Percentiles rank a stretch among this genome's conserved stretches.
Conservation (phyloP, 148 eudicot species). For the Nepenthes gracilis region DNA sequence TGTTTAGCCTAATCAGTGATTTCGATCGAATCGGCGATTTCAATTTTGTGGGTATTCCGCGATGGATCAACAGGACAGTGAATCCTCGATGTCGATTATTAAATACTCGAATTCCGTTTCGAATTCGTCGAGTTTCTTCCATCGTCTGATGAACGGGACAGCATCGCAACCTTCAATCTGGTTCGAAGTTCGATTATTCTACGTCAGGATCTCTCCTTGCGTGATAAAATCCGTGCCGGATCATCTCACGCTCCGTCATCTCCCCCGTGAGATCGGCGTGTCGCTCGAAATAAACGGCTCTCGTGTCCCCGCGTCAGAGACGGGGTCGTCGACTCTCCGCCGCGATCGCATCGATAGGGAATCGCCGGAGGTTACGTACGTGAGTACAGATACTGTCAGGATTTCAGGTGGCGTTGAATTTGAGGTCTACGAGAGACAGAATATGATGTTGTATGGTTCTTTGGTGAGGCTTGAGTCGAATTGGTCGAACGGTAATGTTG, state of each 20-base stretch:
- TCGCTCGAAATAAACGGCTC: constrained; percentile 55
- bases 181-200: constrained; percentile 69
- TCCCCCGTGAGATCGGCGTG: constrained; percentile 48
- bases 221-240: constrained; percentile 41
- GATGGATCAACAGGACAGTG: no score
- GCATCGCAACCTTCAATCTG: constrained; percentile 24
- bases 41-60: no score
- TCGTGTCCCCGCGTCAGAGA: constrained; percentile 38
- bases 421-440: constrained; percentile 58
- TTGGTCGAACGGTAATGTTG: constrained; percentile 16
- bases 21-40: no score
- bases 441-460: constrained; percentile 61
- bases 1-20: no score
- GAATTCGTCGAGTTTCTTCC: constrained; percentile 4
- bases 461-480: constrained; percentile 43
- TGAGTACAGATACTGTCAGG: constrained; percentile 60
- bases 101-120: not conserved
- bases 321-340: constrained; percentile 33
- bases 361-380: constrained; percentile 64
- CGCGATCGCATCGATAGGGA: constrained; percentile 55
- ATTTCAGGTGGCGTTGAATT: constrained; percentile 56
- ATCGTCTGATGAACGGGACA: constrained; percentile 17
- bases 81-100: no score
- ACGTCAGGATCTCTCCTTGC: constrained; percentile 66
- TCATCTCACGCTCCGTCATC: constrained; percentile 42